Conservation (phyloP, 305 asterid species). For the Solanum hybrid region DNA sequence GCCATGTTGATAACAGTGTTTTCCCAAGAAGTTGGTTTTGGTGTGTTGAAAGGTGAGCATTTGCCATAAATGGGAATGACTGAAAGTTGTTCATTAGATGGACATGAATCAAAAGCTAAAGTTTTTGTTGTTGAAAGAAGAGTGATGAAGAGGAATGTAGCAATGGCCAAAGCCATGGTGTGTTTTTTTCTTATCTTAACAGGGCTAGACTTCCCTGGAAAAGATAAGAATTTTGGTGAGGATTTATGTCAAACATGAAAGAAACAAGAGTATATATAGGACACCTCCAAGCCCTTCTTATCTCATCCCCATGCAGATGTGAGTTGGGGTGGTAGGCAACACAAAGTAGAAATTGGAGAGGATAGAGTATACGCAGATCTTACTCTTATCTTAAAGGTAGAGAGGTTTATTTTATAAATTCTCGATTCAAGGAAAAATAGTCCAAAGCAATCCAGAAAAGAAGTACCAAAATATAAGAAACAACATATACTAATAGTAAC, state of each 20-base stretch:
- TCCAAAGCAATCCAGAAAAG: background rate
- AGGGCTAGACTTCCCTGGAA: conserved; percentile 7
- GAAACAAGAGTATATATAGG: background rate
- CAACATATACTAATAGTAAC: background rate
- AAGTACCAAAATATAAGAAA: background rate
- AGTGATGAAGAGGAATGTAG: conserved; percentile 24
- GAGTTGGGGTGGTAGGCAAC: background rate
- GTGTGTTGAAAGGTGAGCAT: conserved; percentile 71
- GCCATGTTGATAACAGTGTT: conserved; percentile 61
- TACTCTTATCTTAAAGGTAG: background rate
- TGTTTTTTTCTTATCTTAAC: background rate
- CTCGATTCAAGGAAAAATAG: background rate
- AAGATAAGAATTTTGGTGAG: conserved; percentile 9
- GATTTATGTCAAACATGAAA: conserved; percentile 2
- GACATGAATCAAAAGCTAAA: conserved; percentile 43
- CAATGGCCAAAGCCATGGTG: conserved; percentile 29
- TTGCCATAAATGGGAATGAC: conserved; percentile 59
- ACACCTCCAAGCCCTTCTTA: background rate
- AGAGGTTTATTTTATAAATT: background rate
- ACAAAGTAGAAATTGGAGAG: background rate
- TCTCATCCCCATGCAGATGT: background rate
- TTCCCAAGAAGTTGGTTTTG: conserved; percentile 49
- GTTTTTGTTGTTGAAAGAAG: conserved; percentile 30
- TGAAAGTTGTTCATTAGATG: conserved; percentile 49
- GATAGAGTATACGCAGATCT: background rate